Conservation (phyloP, 805 yeast species). For the Saccharomycopsis vini region DNA sequence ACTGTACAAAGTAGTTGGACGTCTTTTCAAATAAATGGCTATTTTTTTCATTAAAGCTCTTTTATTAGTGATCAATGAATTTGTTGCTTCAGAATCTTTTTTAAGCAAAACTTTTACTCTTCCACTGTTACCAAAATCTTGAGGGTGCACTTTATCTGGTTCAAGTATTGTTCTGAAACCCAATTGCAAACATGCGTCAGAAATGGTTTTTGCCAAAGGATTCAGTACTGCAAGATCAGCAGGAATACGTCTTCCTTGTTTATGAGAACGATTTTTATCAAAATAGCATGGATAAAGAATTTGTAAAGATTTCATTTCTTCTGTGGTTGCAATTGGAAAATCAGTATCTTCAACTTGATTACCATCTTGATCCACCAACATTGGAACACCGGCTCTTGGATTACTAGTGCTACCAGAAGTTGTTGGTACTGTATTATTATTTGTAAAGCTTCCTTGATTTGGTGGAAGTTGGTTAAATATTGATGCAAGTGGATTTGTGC, state of each 20-base stretch:
- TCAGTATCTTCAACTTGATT: constrained; percentile 15
- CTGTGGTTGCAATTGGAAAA: constrained; percentile 47
- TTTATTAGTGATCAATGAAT: constrained; percentile 38
- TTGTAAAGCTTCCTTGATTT: no score
- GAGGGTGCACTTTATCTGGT: constrained; percentile 86
- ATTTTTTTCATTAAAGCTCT: constrained; percentile 56
- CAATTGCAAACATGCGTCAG: constrained; percentile 52
- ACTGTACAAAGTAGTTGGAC: constrained; percentile 62
- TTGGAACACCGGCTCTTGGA: no score
- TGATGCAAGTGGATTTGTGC: no score
- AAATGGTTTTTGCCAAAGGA: constrained; percentile 77
- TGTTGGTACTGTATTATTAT: not conserved
- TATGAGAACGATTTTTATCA: constrained; percentile 64
- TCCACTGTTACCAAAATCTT: constrained; percentile 97
- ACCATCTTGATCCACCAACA: constrained; percentile 14
- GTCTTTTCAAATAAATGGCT: constrained; percentile 48
- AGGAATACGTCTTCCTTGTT: constrained; percentile 78
- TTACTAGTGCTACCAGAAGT: constrained; percentile 3
- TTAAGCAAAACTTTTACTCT: constrained; percentile 71
- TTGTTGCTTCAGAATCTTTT: constrained; percentile 36
- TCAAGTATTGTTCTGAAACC: constrained; percentile 42
- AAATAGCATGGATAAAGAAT: constrained; percentile 87
- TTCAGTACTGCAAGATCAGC: constrained; percentile 63
- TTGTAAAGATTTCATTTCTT: constrained; percentile 62
- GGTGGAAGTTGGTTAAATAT: no score